Evolutionary conservation across 192 early-diverging fungal genomes (phyloP).

Genomic region (Coemansia sp.): DNA sequence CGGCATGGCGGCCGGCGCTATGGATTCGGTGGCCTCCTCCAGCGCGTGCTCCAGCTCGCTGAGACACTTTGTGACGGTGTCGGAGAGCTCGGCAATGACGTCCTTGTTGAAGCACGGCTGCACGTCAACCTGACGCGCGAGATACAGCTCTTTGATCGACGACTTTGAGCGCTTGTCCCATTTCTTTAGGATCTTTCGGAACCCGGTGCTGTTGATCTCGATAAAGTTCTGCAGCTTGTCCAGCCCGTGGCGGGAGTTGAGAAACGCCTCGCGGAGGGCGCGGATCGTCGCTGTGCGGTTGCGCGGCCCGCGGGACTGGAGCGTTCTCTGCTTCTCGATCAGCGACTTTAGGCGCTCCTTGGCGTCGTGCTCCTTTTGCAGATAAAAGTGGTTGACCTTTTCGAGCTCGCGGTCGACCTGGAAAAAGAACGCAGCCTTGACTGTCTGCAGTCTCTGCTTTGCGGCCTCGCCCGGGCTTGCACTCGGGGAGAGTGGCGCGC

Average conservation of each 20-base stretch:
- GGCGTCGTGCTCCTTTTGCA: conserved; percentile 94
- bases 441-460: conserved; percentile 62
- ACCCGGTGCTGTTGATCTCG: conserved; percentile 93
- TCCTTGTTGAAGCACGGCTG: conserved; percentile 98
- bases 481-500: conserved; percentile 50
- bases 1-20: conserved; percentile 17
- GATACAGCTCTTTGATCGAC: conserved; percentile 95
- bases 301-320: conserved; percentile 54
- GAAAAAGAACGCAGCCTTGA: conserved; percentile 97
- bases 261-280: conserved; percentile 84
- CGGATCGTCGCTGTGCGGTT: conserved; percentile 58
- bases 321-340: conserved; percentile 71
- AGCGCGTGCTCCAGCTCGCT: conserved; percentile 71
- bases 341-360: conserved; percentile 84
- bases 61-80: conserved; percentile 67
- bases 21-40: conserved; percentile 37
- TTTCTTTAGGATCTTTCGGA: conserved; percentile 99
- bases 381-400: conserved; percentile 95
- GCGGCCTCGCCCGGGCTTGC: conserved; percentile 33
- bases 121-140: conserved; percentile 95
- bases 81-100: conserved; percentile 84
- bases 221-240: conserved; percentile 99
- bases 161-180: conserved; percentile 99
- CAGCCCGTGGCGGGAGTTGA: conserved; percentile 87
- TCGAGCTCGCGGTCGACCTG: conserved; percentile 97